Conservation (phyloP, 306 rosid genomes). For the Cucumis cinereus region DNA sequence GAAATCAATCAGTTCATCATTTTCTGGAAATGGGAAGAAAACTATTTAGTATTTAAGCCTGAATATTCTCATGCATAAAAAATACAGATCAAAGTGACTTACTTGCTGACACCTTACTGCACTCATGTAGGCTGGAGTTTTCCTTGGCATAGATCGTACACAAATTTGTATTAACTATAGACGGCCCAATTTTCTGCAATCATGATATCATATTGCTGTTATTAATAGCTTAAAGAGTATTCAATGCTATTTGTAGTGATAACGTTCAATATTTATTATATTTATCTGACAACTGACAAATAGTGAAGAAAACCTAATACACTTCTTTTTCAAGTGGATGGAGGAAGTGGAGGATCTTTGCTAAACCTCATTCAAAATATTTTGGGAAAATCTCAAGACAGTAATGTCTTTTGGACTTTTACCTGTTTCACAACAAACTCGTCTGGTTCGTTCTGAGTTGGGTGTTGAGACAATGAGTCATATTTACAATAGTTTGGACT, state of each 20-base stretch:
- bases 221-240: neutral
- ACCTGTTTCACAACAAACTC: constrained; percentile 28
- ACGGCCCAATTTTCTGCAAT: constrained; percentile 32
- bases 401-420: constrained; percentile 2
- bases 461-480: constrained; percentile 12
- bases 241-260: neutral
- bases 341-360: neutral
- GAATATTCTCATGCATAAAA: constrained; percentile 9
- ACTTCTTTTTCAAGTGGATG: neutral
- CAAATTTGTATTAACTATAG: constrained; percentile 14
- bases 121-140: constrained; percentile 3
- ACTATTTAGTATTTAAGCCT: constrained; percentile 8
- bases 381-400: neutral
- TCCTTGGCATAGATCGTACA: constrained; percentile 12
- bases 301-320: neutral
- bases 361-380: neutral
- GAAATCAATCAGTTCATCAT: constrained; percentile 17
- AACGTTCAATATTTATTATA: neutral
- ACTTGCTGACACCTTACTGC: constrained; percentile 19
- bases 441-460: constrained; percentile 13
- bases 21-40: constrained; percentile 15
- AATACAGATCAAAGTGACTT: constrained; percentile 21
- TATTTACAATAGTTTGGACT: constrained; percentile 6
- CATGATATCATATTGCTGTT: neutral
- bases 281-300: neutral